Base-by-base conservation (phyloP, 1,284 basidiomycete species). In the Apiotrichum brassicae region DNA sequence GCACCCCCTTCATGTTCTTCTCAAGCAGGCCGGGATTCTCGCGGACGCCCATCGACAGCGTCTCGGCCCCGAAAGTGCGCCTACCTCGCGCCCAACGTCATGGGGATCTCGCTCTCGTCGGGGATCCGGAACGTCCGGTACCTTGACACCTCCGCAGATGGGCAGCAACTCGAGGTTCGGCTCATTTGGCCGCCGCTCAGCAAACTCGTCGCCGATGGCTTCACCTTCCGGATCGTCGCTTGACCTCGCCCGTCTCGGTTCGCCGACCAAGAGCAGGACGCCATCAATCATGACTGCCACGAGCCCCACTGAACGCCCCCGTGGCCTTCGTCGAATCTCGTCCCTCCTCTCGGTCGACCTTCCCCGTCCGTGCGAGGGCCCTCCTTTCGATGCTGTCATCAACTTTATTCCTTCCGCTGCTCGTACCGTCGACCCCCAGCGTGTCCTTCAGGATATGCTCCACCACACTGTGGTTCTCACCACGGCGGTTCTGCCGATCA, bases 341-440 rank as follows among this genome's bases (percentile, higher is more conserved):
- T 48, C 51, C 9, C 22, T 56, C 25, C 41, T 56, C 38, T 40
- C 32, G 19, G 14, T 30, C 16, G 28, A 42, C 16, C 24, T 40
- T 25, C 36, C 36, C 3, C 23, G 36, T 6, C 37, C 38, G 30
- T 37, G 23, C 39, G 51, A 56, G 20, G 54, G 54, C 20, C 39
- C 54, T 4, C 47, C 54, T 1, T 61, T 70, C 41, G 68, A 70
- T 46, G 64, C 62, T 1, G 57, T 68, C 16, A 47, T 70, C 57
- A 64, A 70, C 56, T 65, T 70, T 39, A 53, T 70, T 23, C 63
- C 66, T 0, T 39, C 45, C 13, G 40, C 61, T 2, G 28, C 49
- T 3, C 42, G 39, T 11, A 46, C 49, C 6, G 49, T 48, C 25
- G 46, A 56, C 32, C 56, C 53, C 11, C 48, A 60, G 35, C 50